Evolutionary conservation across 139 green algal species (phyloP), one percentile per base, ranked within the genome.

Genomic region (Pseudopediastrum boryanum): DNA sequence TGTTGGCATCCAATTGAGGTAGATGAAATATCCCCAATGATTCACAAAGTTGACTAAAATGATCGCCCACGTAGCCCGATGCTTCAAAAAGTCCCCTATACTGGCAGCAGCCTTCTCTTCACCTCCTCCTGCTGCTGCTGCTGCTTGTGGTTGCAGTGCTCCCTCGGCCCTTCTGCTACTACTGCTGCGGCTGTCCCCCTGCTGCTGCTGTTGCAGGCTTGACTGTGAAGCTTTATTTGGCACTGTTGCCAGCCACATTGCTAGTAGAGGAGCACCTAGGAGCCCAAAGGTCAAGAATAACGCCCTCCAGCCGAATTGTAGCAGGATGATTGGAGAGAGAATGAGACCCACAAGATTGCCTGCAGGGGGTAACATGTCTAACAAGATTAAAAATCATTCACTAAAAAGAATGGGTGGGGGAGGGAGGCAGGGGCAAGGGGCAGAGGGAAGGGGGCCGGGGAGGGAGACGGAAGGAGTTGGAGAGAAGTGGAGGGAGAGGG

Each of bases 21-120:
- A 97, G 54, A 98, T 95, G 84, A 98, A 98, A 83, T 98, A 98
- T 6, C 92, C 92, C 83, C 88, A 95, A 79, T 96, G 92, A 83
- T 96, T 95, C 29, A 96, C 88, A 54, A 94, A 84, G 82, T 96
- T 97, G 61, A 92, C 93, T 0, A 90, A 75, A 43, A 96, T 92
- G 87, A 98, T 98, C 29, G 94, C 94, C 93, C 92, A 96, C 0
- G 85, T 89, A 5, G 92, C 88, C 0, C 68, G 66, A 25, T 82
- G 90, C 44, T 71, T 73, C 56, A 97, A 63, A 58, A 97, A 77
- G 46, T 54, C 33, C n/a, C n/a, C n/a, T n/a, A n/a, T n/a, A n/a
- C n/a, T n/a, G n/a, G n/a, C n/a, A n/a, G n/a, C n/a, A n/a, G n/a
- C n/a, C n/a, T n/a, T n/a, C 36, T 33, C 23, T 65, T 42, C 52